Percentiles rank a stretch among this genome's conserved stretches.
Conservation (phyloP, 768 basidiomycete genomes). For the Sarcomyxa edulis region DNA sequence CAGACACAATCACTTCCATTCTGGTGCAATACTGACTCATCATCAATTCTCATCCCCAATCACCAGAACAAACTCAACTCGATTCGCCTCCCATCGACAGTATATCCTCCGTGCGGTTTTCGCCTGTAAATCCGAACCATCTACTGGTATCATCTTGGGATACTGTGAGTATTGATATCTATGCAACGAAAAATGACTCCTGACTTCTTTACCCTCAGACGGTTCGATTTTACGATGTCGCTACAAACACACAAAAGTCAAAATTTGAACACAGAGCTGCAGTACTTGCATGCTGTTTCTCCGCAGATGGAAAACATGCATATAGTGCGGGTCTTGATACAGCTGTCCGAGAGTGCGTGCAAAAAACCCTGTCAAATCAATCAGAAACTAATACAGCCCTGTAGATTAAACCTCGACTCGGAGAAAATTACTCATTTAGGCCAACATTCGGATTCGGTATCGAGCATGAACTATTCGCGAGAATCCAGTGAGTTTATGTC, state of each 20-base stretch:
- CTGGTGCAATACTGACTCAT: not conserved
- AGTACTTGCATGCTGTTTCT: conserved; percentile 79
- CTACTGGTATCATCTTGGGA: conserved; percentile 92
- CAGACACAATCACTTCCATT: too few relatives aligned
- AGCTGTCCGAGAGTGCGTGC: conserved; percentile 8
- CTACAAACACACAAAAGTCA: conserved; percentile 59
- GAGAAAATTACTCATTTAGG: conserved; percentile 75
- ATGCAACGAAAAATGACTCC: conserved; percentile 4
- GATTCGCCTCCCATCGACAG: conserved; percentile 80
- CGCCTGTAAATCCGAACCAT: conserved; percentile 72
- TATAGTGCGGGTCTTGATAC: conserved; percentile 12
- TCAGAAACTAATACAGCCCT: too few relatives aligned
- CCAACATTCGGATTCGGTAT: conserved; percentile 76
- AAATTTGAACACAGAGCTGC: conserved; percentile 89
- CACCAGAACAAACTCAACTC: conserved; percentile 20
- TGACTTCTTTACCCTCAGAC: conserved; percentile 18
- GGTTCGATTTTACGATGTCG: conserved; percentile 50
- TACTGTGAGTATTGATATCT: conserved; percentile 35
- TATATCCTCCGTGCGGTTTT: conserved; percentile 76
- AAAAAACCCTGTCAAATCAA: not conserved
- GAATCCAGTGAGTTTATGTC: conserved; percentile 49
- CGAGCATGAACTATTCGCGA: conserved; percentile 65
- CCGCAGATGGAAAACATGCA: conserved; percentile 49
- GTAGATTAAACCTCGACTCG: conserved; percentile 70
- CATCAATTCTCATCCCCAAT: too few relatives aligned